Evolutionary conservation across 768 basidiomycete genomes (phyloP).

Genomic region (Leccinum arenicola): DNA sequence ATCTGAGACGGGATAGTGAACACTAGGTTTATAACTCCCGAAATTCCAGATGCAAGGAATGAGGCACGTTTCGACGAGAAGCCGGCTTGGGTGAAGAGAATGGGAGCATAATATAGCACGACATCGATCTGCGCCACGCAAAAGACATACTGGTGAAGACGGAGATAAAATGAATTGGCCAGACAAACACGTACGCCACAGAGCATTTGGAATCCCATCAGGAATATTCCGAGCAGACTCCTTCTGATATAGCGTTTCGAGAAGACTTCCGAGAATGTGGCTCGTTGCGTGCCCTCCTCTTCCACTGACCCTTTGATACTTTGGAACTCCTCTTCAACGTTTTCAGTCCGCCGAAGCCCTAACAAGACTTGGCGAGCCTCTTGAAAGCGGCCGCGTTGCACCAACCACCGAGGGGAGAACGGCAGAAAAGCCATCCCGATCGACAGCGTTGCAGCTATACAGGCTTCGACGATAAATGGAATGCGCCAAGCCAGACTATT

Average conservation of each 20-base stretch:
- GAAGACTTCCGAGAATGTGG: constrained; percentile 29
- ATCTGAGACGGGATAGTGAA: constrained; percentile 38
- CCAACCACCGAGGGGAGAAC: constrained; percentile 27
- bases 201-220: constrained; percentile 45
- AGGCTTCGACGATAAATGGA: constrained; percentile 27
- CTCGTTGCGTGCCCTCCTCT: constrained; percentile 16
- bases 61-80: constrained; percentile 44
- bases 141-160: not conserved
- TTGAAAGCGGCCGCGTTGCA: constrained; percentile 30
- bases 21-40: constrained; percentile 43
- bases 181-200: constrained; percentile 20
- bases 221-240: constrained; percentile 40
- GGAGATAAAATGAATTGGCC: not conserved
- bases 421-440: constrained; percentile 25
- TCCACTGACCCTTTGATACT: constrained; percentile 22
- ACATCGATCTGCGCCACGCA: constrained; percentile 24
- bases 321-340: constrained; percentile 21
- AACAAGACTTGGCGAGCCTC: constrained; percentile 33
- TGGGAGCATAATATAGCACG: constrained; percentile 41
- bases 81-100: constrained; percentile 50
- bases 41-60: constrained; percentile 50
- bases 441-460: constrained; percentile 16
- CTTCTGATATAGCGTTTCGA: constrained; percentile 30
- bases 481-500: constrained; percentile 27
- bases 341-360: constrained; percentile 10